Percentiles rank a stretch among this genome's conserved stretches.
These are phyloP conservation scores for Chytridiales sp. DNA, from an alignment of 371 early-diverging fungal genomes.

Conservation along the genomic window DNA sequence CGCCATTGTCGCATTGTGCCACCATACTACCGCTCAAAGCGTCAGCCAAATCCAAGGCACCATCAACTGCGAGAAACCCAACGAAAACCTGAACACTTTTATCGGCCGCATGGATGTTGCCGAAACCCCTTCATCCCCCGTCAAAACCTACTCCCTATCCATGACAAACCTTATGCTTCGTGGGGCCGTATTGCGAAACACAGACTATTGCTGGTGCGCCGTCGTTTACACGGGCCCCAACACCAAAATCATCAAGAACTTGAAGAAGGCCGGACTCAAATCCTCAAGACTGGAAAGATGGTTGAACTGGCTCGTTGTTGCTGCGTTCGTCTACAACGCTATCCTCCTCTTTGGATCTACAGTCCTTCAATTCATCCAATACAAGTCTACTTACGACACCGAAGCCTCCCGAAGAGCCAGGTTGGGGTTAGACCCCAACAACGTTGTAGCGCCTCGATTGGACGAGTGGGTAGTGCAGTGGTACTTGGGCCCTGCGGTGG, in stretches of 20 bases:
- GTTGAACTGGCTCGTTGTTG: slow-evolving; percentile 55
- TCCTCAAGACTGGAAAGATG: slow-evolving; percentile 52
- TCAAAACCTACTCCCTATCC: slow-evolving; percentile 27
- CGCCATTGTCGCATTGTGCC: slow-evolving; percentile 30
- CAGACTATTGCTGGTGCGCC: slow-evolving; percentile 43
- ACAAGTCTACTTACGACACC: slow-evolving; percentile 16
- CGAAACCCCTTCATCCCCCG: slow-evolving; percentile 1
- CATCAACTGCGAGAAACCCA: slow-evolving; percentile 54
- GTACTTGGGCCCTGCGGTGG: slow-evolving; percentile 36
- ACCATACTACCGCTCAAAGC: slow-evolving; percentile 17
- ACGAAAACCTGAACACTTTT: slow-evolving; percentile 46
- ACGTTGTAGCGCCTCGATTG: slow-evolving; percentile 6
- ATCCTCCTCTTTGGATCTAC: slow-evolving; percentile 32
- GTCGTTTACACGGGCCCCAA: slow-evolving; percentile 54
- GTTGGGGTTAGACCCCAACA: no score
- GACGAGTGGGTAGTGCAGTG: slow-evolving; percentile 25
- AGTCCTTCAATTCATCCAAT: slow-evolving; percentile 28
- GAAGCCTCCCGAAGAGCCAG: no score
- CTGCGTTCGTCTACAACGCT: slow-evolving; percentile 45
- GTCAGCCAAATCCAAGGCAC: slow-evolving; percentile 26
- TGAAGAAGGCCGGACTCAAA: slow-evolving; percentile 47
- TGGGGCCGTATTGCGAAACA: slow-evolving; percentile 59
- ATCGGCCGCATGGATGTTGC: slow-evolving; percentile 42
- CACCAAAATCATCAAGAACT: slow-evolving; percentile 55
- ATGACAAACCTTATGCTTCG: slow-evolving; percentile 53